Evolutionary conservation across 1,284 basidiomycete genomes (phyloP), one percentile per base, ranked within the genome.

Genomic region (Tylopilus sp.): DNA sequence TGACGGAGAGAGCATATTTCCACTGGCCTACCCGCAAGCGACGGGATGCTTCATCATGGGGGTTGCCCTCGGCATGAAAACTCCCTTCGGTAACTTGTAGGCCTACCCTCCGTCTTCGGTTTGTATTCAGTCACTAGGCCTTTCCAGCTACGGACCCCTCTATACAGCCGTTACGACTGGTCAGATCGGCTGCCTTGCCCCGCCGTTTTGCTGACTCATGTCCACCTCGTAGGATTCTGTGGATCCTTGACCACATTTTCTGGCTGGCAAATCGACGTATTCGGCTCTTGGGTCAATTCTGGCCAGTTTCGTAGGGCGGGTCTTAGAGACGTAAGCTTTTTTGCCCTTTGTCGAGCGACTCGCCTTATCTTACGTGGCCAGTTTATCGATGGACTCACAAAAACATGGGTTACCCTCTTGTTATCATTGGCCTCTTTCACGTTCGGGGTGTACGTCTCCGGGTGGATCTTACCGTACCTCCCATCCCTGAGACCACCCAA

Each of bases 201-300:
- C 29, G 44, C 34, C 25, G 18, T 46, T 31, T 33, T 36, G 51
- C 38, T 46, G 34, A 46, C 52, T 35, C 36, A 19, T 41, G 16
- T 19, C 19, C 41, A 21, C 26, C n/a, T 34, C 19, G 46, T 52
- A 89, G 95, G 95, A 4, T 92, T 97, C 65, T 98, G 96, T 62
- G 97, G 96, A 2, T 96, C 92, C 5, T 71, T 97, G 56, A 99
- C 97, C 4, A 98, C 95, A 0, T 99, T 98, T 71, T 97, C 94
- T 4, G 81, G 85, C 15, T 99, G 97, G 96, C 92, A 97, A 69
- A 64, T 92, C 8, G 89, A 93, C 55, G 72, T 93, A 1, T 99
- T 96, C 63, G 70, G 79, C 43, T 88, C 93, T 0, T 99, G 94
- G 79, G 77, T 89, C 0, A 90, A 98, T 65, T 71, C 77, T 15